Base-by-base conservation (phyloP, 1,284 basidiomycete genomes). In the Boletus holoroseus region DNA sequence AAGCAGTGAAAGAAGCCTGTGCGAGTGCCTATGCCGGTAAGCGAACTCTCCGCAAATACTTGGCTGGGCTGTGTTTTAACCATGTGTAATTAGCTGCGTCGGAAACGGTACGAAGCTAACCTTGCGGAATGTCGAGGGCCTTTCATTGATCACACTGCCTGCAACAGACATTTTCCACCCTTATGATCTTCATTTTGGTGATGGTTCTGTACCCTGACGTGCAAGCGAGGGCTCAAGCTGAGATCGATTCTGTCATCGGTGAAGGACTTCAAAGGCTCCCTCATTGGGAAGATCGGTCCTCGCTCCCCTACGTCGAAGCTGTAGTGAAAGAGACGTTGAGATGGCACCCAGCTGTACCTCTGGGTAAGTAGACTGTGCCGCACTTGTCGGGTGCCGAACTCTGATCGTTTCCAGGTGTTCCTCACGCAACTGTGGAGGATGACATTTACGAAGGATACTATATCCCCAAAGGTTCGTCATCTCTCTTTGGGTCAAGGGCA, bases 311-410 rank as follows among this genome's bases (percentile, higher is more conserved):
- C 58, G 58, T 82, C 1, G 60, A 68, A 12, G 77, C 77, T 0
- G 55, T 79, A 1, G 56, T 79, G 46, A 77, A 76, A 54, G 82
- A 82, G 60, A 70, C 76, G 1, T 57, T 80, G 42, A 67, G 81
- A 26, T 82, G 73, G 66, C 69, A 73, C 4, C 75, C 77, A 3
- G 68, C 73, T 3, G 69, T 62, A 3, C 76, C 76, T 11, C 50
- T 65, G 1, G 57, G 66, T 59, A 52, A 30, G 51, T 31, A 26
- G 26, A 18, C 20, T 22, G 16, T 28, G 5, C 22, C 1, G 13
- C 34, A 40, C 44, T 42, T 24, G 7, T 39, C 11, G 3, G 11
- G 7, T 15, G 2, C 27, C 4, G 7, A 32, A 26, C 2, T 38
- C 36, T 44, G 34, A 44, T 51, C 9, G 7, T 7, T 28, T n/a